These are phyloP conservation scores for Cytospora piceae DNA, from an alignment of 2,329 filamentous ascomycete species.

Conservation along the genomic window DNA sequence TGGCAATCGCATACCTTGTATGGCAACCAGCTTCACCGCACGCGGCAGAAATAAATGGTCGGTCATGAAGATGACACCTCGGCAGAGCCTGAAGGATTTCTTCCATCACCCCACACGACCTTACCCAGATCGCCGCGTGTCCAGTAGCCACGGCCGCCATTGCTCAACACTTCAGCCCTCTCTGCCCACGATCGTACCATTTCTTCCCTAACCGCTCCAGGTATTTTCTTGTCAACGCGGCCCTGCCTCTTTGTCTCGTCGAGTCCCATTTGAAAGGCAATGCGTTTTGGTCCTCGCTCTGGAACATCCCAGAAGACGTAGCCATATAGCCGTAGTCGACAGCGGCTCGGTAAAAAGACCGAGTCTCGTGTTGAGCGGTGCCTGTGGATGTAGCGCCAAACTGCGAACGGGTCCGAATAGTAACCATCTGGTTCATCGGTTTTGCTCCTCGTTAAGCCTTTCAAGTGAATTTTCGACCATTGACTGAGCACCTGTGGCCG, in stretches of 20 bases:
- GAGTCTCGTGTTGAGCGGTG: too few relatives aligned
- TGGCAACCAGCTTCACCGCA: too few relatives aligned
- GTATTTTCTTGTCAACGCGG: background rate
- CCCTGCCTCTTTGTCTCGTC: background rate
- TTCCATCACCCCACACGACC: background rate
- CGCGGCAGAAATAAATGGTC: too few relatives aligned
- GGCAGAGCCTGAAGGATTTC: background rate
- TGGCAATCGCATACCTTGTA: too few relatives aligned
- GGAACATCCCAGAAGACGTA: constrained; percentile 12
- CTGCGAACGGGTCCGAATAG: background rate
- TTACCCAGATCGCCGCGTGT: background rate
- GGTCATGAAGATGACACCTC: background rate
- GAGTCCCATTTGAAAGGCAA: background rate
- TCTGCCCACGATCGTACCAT: background rate
- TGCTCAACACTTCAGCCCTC: background rate
- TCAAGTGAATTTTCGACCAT: too few relatives aligned
- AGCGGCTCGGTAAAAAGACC: background rate
- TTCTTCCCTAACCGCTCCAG: background rate
- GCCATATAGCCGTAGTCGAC: background rate
- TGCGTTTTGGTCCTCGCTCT: background rate
- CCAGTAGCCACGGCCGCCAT: background rate
- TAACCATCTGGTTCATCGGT: background rate
- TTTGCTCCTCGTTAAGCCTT: too few relatives aligned
- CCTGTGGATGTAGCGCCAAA: background rate
- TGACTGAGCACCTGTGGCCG: too few relatives aligned